Base-by-base conservation (phyloP, 1,284 basidiomycete genomes). In the Ceratobasidium sp. region DNA sequence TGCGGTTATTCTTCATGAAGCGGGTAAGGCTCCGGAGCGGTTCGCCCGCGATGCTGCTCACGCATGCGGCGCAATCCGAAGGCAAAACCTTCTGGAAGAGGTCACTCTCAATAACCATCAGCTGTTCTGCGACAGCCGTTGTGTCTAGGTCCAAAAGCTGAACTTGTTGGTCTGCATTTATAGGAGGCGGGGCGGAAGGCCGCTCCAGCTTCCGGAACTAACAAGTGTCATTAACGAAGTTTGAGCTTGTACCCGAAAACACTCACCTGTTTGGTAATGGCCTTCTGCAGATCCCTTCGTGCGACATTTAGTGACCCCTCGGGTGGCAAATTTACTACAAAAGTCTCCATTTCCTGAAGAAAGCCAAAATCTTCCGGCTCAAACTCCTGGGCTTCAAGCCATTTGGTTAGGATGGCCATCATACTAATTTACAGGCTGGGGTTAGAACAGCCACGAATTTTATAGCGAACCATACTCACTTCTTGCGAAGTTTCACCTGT, bases 1-100 rank as follows among this genome's bases (percentile, higher is more conserved):
- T 57, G 26, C 59, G 59, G 36, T 59, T 70, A 16, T 59, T 70
- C 53, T 59, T 34, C 26, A 59, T 34, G 26, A 70, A 70, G 3
- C 45, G 52, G 2, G 36, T 26, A 18, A 70, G 28, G 43, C 59
- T 70, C 21, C 21, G 53, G 36, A 59, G 43, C 28, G 46, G 52
- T 36, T 70, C 67, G 32, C 59, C 67, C 16, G 18, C 39, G 18
- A 70, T 41, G n/a, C 59, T 70, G 30, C 59, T 70, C n/a, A 70
- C 39, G 41, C 67, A 59, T 12, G 67, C 36, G 21, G 67, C 67
- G 26, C 23, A 46, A 26, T 70, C 67, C 8, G 67, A 70, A 12
- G 67, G 26, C n/a, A 58, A 26, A 8, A 70, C 59, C 32, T 59
- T 70, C 32, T 70, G 67, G 55, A 70, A 70, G 5, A 70, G 55